These are phyloP conservation scores for Hypoxylon sp. DNA, from an alignment of 2,329 filamentous ascomycete species.

Conservation along the genomic window DNA sequence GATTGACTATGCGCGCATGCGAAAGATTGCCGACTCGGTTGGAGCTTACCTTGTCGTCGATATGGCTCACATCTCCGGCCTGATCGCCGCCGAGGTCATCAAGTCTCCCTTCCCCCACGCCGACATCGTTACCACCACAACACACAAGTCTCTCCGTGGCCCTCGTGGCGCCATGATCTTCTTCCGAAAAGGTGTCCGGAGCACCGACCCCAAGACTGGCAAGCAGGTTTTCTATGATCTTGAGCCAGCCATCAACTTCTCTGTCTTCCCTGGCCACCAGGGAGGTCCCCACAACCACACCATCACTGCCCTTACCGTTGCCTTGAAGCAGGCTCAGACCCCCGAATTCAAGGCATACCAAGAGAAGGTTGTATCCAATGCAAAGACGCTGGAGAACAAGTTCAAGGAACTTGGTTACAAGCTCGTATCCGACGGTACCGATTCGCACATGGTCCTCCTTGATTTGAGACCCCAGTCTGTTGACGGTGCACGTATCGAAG, in stretches of 20 bases:
- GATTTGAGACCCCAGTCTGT: slow-evolving; percentile 90
- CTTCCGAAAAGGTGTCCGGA: slow-evolving; percentile 96
- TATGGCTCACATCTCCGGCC: slow-evolving; percentile 98
- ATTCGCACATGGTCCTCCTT: slow-evolving; percentile 96
- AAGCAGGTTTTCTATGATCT: slow-evolving; percentile 93
- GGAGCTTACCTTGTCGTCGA: slow-evolving; percentile 96
- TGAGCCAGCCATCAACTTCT: slow-evolving; percentile 97
- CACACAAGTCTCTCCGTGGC: slow-evolving; percentile 98
- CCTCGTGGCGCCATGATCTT: slow-evolving; percentile 99
- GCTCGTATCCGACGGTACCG: slow-evolving; percentile 94
- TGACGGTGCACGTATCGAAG: slow-evolving; percentile 95
- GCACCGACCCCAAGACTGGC: slow-evolving; percentile 88
- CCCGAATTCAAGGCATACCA: slow-evolving; percentile 96
- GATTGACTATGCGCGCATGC: slow-evolving; percentile 97
- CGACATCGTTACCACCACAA: slow-evolving; percentile 97
- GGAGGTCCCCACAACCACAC: slow-evolving; percentile 99
- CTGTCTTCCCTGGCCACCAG: slow-evolving; percentile 98
- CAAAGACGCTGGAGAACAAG: slow-evolving; percentile 87
- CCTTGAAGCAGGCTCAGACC: slow-evolving; percentile 91
- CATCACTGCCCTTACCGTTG: slow-evolving; percentile 95
- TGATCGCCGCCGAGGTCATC: slow-evolving; percentile 93
- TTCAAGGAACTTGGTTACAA: slow-evolving; percentile 92
- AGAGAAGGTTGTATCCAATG: slow-evolving; percentile 90
- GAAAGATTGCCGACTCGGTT: slow-evolving; percentile 92
- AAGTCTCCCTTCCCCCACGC: slow-evolving; percentile 92